A percentile compares a stretch with the other conserved stretches of the same genome.
Evolutionary conservation across 2,329 filamentous ascomycete species (phyloP).

Genomic region (Xylaria sp.): DNA sequence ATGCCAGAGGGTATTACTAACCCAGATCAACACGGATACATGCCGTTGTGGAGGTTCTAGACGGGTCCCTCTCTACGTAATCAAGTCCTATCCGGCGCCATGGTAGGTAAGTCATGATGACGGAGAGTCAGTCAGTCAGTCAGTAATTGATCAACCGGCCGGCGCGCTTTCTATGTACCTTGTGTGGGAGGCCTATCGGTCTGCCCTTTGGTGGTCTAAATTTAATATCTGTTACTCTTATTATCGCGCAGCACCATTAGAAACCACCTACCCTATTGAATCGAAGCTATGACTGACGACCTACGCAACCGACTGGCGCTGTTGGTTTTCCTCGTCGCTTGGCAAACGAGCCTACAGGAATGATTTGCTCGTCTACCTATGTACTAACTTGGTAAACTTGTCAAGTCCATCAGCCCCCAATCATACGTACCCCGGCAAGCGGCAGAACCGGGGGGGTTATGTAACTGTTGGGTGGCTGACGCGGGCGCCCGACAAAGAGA

Average conservation of each 20-base stretch:
- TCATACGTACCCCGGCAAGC: constrained; percentile 11
- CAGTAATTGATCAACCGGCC: too few species aligned
- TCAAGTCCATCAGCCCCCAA: too few species aligned
- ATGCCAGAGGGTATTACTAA: background rate
- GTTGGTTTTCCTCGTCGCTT: background rate
- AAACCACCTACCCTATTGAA: background rate
- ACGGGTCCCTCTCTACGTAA: background rate
- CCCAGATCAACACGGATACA: background rate
- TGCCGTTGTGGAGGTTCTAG: background rate
- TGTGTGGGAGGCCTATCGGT: background rate
- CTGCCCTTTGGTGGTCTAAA: background rate
- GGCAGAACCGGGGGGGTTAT: background rate
- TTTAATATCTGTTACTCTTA: constrained; percentile 1
- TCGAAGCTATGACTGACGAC: background rate
- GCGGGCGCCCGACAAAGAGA: constrained; percentile 1
- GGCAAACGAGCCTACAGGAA: background rate
- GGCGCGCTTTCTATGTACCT: background rate
- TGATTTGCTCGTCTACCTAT: too few species aligned
- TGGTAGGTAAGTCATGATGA: background rate
- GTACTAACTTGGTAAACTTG: too few species aligned
- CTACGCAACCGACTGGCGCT: background rate
- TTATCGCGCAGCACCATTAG: background rate
- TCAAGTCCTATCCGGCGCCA: background rate
- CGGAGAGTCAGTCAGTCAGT: background rate
- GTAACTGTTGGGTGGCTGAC: constrained; percentile 6